Percentiles rank a stretch among this genome's conserved stretches.
phyloP scores from a whole-genome alignment of 352 stramenopile genomes.

The Globisporangium nunn region DNA sequence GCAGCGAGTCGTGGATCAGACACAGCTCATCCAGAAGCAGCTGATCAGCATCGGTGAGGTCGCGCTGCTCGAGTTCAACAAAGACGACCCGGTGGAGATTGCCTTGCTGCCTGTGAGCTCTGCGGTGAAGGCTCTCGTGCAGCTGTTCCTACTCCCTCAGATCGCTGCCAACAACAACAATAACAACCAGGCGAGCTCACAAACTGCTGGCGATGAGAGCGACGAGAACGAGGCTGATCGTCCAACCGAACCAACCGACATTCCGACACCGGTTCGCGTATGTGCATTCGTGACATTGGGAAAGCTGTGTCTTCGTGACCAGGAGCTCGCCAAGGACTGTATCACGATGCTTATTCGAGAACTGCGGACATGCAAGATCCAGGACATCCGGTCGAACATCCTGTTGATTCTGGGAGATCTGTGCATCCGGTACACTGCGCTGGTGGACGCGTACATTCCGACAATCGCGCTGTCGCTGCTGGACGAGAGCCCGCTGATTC shows the following conservation, averaged over 20 bases:
- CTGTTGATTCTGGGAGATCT: constrained; percentile 95
- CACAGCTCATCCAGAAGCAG: constrained; percentile 62
- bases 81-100: constrained; percentile 36
- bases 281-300: constrained; percentile 92
- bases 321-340: constrained; percentile 89
- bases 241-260: constrained; percentile 21
- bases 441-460: constrained; percentile 94
- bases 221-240: constrained; percentile 14
- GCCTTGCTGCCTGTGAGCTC: constrained; percentile 46
- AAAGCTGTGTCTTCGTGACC: constrained; percentile 94
- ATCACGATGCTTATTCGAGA: constrained; percentile 95
- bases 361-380: constrained; percentile 71
- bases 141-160: constrained; percentile 70
- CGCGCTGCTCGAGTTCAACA: constrained; percentile 70
- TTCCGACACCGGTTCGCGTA: constrained; percentile 79
- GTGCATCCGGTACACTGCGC: constrained; percentile 94
- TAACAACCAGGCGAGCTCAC: neutral
- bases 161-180: constrained; percentile 25
- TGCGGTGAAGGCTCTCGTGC: constrained; percentile 51
- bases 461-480: constrained; percentile 93
- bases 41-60: constrained; percentile 79
- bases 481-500: constrained; percentile 83
- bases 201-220: constrained; percentile 14
- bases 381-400: constrained; percentile 94
- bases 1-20: constrained; percentile 44